Evolutionary conservation across 1,284 basidiomycete species (phyloP), one percentile per base, ranked within the genome.

Genomic region (Rhodotorula glutinis): DNA sequence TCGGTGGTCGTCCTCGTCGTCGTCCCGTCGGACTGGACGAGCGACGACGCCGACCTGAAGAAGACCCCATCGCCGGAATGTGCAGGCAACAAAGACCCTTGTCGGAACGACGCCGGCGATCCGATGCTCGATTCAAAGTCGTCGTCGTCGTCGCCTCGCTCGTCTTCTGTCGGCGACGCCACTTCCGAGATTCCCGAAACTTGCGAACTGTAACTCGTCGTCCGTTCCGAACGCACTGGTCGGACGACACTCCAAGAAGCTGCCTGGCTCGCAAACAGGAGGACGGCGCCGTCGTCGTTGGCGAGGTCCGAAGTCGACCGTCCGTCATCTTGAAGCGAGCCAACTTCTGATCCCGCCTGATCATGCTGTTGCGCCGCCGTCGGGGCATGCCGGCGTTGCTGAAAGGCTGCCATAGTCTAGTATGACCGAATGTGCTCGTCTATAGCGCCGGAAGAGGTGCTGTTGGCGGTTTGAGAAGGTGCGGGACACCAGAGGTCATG

Each of bases 31-130:
- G 40, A 43, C n/a, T 53, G 40, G 16, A 54, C 47, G 19, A 59
- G 46, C 21, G 67, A 60, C 3, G 44, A 47, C 13, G 58, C 41
- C 5, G 53, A 57, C 3, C 72, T 73, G 8, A 82, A 77, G 62
- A 89, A 74, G n/a, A 75, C 73, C 75, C 90, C 90, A 5, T 86
- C 71, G 2, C 74, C 64, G 43, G 84, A 86, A 61, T 90, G 84
- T 72, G 84, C 82, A 11, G 77, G 75, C 44, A 88, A 70, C 73
- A 89, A 85, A 0, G 81, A 63, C 19, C 46, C 54, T 5, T 80
- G 76, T 0, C 87, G 87, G 17, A 90, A 82, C 4, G 86, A 76
- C 2, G 77, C 57, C 73, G 83, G 84, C 2, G 82, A 79, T 68
- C 86, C 82, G 9, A 90, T 82, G 41, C 82, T 29, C 25, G 40